phyloP scores from a whole-genome alignment of 148 eudicot genomes.

The Hydrangea macrophylla region DNA sequence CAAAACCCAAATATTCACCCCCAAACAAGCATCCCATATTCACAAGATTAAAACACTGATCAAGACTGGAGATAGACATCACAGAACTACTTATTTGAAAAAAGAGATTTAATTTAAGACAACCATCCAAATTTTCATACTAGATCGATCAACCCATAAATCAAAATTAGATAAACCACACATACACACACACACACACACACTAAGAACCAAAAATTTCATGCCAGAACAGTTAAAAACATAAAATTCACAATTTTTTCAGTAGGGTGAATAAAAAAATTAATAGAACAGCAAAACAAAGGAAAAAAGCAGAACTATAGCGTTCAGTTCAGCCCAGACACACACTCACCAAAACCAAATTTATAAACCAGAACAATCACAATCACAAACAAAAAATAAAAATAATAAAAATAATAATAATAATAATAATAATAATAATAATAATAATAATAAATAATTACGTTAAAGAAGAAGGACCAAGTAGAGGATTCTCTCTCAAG shows the following conservation, averaged over 20 bases:
- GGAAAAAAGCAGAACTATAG: neutral
- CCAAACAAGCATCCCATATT: neutral
- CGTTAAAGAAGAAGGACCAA: conserved; percentile 67
- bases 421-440: too few species aligned
- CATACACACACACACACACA: too few species aligned
- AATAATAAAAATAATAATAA: neutral
- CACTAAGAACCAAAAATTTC: neutral
- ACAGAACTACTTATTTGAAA: neutral
- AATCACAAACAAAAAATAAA: neutral
- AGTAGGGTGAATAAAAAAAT: too few species aligned
- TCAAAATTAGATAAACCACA: too few species aligned
- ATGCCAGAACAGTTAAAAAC: neutral
- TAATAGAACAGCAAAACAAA: neutral
- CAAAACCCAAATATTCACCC: neutral
- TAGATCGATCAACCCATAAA: neutral
- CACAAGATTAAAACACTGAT: neutral
- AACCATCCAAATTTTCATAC: neutral
- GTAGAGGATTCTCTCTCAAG: conserved; percentile 47
- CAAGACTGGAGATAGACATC: neutral
- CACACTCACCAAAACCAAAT: neutral
- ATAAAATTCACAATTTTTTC: too few species aligned
- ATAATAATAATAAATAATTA: conserved; percentile 18
- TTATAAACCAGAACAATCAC: neutral
- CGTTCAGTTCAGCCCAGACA: too few species aligned
- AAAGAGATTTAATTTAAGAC: neutral